Evolutionary conservation across 768 basidiomycete species (phyloP), one percentile per base, ranked within the genome.

Genomic region (Phaeotremella skinneri): DNA sequence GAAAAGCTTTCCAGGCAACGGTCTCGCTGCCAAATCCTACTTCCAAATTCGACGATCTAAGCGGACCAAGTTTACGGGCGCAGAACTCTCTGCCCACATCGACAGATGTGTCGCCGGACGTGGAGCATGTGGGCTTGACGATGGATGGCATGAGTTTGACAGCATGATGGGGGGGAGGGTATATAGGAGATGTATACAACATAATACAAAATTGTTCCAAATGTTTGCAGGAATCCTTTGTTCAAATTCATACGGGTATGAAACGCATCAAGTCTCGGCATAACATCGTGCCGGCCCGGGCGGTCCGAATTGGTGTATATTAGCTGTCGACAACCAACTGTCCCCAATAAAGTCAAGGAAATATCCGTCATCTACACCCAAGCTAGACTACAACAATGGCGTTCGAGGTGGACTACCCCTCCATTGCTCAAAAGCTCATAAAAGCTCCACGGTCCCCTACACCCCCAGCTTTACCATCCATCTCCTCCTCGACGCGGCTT

Each of bases 1-100:
- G 73, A 0, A 68, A 67, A 65, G 62, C 70, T 4, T 74, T 74
- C 63, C 45, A 65, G 27, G 59, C 61, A 17, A 34, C 64, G 4
- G 53, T 74, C 7, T 59, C 70, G 32, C 63, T 59, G 14, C 34
- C 55, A 16, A 50, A 56, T 0, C 55, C 57, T 2, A 49, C 65
- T 9, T 55, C 65, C 6, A 51, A 50, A 48, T 73, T 73, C 41
- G 65, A 68, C 50, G 65, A 73, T 32, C 50, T 73, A 6, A 49
- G 59, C 2, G 71, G 71, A 4, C 69, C 71, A 25, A 29, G 49
- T 7, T 32, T 27, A 16, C 16, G 49, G 6, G 49, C 14, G 9
- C 9, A 13, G 13, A 29, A 7, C 29, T 9, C 11, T 20, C 7
- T 21, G 20, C 7, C 34, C 9, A 17, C 34, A 37, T 37, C 34